phyloP scores from a whole-genome alignment of 345 rosid genomes.

The Eucalyptus leucophloia region DNA sequence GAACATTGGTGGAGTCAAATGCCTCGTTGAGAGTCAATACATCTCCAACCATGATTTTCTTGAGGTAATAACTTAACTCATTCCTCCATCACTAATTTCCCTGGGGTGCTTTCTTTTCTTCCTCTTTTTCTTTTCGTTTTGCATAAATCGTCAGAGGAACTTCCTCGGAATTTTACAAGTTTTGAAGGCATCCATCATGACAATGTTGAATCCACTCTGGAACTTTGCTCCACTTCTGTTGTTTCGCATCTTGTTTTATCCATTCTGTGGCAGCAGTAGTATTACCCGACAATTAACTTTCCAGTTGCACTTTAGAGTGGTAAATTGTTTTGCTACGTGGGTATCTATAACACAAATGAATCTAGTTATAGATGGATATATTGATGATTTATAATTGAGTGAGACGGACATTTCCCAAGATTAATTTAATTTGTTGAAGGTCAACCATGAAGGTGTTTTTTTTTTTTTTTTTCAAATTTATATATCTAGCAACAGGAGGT shows the following conservation, averaged over 20 bases:
- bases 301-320: not conserved
- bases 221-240: not conserved
- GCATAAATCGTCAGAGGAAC: not conserved
- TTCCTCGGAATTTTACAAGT: not conserved
- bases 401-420: not conserved
- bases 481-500: not conserved
- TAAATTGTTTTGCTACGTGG: not conserved
- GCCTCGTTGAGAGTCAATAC: constrained; percentile 55
- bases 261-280: not conserved
- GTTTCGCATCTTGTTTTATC: not conserved
- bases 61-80: constrained; percentile 29
- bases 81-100: not conserved
- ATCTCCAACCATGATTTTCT: constrained; percentile 83
- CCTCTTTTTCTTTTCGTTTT: not conserved
- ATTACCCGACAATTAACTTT: not conserved
- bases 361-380: not conserved
- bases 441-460: not conserved
- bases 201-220: not conserved
- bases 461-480: too few species aligned
- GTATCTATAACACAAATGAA: not conserved
- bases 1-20: constrained; percentile 44
- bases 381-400: not conserved
- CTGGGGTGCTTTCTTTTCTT: not conserved
- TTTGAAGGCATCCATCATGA: not conserved
- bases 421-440: not conserved